Evolutionary conservation across 2,329 filamentous ascomycete species (phyloP).

Genomic region (Dendryphion nanum): DNA sequence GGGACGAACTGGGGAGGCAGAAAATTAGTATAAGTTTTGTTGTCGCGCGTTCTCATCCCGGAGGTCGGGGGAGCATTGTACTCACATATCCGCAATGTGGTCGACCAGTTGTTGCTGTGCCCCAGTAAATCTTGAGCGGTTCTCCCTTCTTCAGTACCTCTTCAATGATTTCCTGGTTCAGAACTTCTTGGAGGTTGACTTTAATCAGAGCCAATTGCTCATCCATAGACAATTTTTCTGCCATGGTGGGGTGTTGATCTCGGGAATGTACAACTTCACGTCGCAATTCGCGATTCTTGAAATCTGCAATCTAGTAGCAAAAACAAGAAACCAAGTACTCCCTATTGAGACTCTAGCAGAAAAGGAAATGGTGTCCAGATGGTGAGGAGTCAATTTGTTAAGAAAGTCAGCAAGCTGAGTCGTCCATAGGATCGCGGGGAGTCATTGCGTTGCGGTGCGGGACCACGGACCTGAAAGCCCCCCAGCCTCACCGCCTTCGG

Average conservation of each 20-base stretch:
- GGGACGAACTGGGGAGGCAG: conserved; percentile 61
- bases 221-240: conserved; percentile 44
- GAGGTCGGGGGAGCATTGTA: conserved; percentile 1
- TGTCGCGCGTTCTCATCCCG: too few species aligned
- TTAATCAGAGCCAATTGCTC: conserved; percentile 74
- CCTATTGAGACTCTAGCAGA: too few species aligned
- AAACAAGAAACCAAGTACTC: background rate
- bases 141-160: conserved; percentile 64
- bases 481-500: background rate
- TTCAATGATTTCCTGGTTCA: conserved; percentile 83
- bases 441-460: background rate
- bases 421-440: background rate
- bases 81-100: conserved; percentile 80
- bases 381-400: background rate
- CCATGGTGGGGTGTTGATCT: conserved; percentile 28
- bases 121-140: conserved; percentile 81
- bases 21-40: conserved; percentile 9
- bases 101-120: conserved; percentile 80
- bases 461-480: too few species aligned
- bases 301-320: background rate
- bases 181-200: conserved; percentile 76
- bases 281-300: background rate
- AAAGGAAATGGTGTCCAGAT: too few species aligned
- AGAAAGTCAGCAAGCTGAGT: background rate
- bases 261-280: conserved; percentile 1